Base-by-base conservation (phyloP, 2,329 filamentous ascomycete genomes). In the Verruconis gallopava region DNA sequence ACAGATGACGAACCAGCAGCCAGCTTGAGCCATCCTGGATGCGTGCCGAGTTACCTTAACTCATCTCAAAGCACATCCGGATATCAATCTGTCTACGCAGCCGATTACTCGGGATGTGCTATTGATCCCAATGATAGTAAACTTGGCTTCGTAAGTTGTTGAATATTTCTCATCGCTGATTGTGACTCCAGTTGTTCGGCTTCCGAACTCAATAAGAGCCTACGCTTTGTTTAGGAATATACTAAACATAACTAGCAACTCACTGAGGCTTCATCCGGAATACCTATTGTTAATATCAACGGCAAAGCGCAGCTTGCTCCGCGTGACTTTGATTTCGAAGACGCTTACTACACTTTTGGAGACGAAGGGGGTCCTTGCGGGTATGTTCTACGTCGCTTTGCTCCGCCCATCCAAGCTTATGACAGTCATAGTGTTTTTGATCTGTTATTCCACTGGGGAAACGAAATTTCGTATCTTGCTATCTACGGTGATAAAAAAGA, bases 261-360 rank as follows among this genome's bases (percentile, higher is more conserved):
- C 4, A 20, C 25, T 15, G 40, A 42, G 11, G 32, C 30, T 13
- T 19, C 21, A 4, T 19, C 22, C 11, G 21, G n/a, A 19, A 30
- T 28, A 18, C 22, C 20, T 13, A 42, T 42, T 22, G 40, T 42
- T 14, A 42, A 38, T 21, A 13, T 28, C 2, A 39, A 38, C 35
- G 36, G 28, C n/a, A 41, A 28, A n/a, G 35, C 41, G 20, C 21
- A 38, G 21, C 20, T 30, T 14, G 15, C 18, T 13, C 14, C 19
- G 4, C 17, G 12, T 28, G 20, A n/a, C 13, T 19, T 22, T 18
- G 18, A 21, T 3, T 18, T 14, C n/a, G 18, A 21, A 32, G 18
- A 21, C 35, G n/a, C 35, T 13, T 43, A 38, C n/a, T 43, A 35
- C 35, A 43, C 41, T 3, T 43, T 43, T 33, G 28, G 28, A 3